Conservation (phyloP, 345 rosid species). For the Cardamine resedifolia region DNA sequence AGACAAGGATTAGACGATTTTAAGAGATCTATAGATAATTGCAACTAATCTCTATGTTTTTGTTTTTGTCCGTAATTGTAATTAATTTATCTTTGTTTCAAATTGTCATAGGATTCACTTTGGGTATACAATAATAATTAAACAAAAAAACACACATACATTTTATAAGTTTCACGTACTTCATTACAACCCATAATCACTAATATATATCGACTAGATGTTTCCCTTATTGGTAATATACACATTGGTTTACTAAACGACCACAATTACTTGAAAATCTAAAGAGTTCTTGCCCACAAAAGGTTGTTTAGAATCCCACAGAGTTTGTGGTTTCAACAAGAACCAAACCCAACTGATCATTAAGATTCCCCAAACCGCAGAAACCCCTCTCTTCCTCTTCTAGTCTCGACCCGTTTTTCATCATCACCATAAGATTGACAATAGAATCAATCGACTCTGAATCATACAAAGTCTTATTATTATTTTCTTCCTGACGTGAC, state of each 20-base stretch:
- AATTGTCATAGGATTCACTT: neutral
- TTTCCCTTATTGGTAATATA: neutral
- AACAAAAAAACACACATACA: neutral
- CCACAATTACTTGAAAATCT: neutral
- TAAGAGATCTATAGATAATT: too few species aligned
- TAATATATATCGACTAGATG: neutral
- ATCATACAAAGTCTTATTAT: neutral
- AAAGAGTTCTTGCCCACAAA: neutral
- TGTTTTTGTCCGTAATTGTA: neutral
- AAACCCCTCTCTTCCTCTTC: neutral
- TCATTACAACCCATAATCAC: neutral
- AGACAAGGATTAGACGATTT: too few species aligned
- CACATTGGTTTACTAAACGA: constrained; percentile 1
- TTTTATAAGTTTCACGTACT: neutral
- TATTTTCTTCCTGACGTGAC: neutral
- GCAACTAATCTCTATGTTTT: neutral
- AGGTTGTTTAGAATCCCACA: neutral
- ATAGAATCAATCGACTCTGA: neutral
- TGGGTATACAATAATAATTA: neutral
- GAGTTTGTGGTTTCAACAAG: neutral
- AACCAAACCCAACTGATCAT: neutral
- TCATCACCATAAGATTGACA: constrained; percentile 18
- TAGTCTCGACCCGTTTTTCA: constrained; percentile 13
- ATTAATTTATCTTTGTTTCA: neutral
- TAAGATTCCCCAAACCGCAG: neutral